Evolutionary conservation across 305 asterid genomes (phyloP), one percentile per base, ranked within the genome.

Genomic region (Fraxinus nigra): DNA sequence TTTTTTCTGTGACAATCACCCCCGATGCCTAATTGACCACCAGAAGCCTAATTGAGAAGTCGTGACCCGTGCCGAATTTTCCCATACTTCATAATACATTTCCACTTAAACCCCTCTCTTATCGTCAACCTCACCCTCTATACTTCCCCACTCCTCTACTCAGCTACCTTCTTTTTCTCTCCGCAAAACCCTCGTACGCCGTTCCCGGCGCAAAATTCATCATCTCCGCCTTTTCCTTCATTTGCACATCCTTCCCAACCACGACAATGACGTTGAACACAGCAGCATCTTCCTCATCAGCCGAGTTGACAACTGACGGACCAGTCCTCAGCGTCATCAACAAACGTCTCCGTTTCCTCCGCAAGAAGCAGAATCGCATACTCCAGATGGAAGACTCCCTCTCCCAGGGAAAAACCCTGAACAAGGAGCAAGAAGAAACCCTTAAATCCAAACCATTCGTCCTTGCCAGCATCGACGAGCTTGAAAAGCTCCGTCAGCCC

Each of bases 331-430:
- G 16, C 81, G 56, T 95, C 2, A 84, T 95, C 88, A 91, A 85
- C 93, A 93, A 90, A 84, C 98, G 97, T 85, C 87, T 93, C 82
- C 94, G 97, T 10, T 94, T 92, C 33, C 85, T 95, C 72, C 90
- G 92, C n/a, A 93, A 95, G 85, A 95, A 95, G 51, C 78, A 87
- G 40, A 91, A 86, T 78, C 93, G 97, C 77, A 92, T 93, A 9
- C 13, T 83, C 11, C 97, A 90, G 67, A 95, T 95, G 98, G 97
- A 95, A 75, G 95, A 90, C 28, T 86, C 93, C 18, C 20, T 87
- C 22, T 67, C 91, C 72, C 89, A 87, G 28, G 97, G 98, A 0
- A 95, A 91, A 85, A 7, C 34, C n/a, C n/a, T 65, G 11, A 22
- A 65, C 72, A 65, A 65, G 7, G 72, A 65, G 34, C 72, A 65